Base-by-base conservation (phyloP, 208 protist species). In the Strigomonas culicis region DNA sequence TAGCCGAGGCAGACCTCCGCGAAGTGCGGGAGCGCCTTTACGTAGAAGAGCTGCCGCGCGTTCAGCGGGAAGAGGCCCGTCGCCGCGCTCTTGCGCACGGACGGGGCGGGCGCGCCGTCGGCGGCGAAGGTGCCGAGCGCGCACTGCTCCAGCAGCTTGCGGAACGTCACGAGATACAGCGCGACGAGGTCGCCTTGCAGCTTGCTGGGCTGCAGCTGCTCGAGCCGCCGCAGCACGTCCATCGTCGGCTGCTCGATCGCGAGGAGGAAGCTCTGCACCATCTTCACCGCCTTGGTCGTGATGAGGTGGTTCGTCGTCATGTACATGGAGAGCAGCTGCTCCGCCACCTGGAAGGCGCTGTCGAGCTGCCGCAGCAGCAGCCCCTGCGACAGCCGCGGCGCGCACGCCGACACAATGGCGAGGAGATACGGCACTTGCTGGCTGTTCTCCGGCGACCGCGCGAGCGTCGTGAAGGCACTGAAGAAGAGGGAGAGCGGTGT, bases 401-500 rank as follows among this genome's bases (percentile, higher is more conserved):
- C 71, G 36, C 89, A 95, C 19, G 82, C 86, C 4, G 80, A 77
- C 39, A 88, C 60, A 41, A 95, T 92, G 31, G 86, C 73, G 21
- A 95, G 77, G 41, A 95, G 67, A 64, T 95, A 95, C 4, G 89
- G 84, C 41, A 88, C 68, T 41, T 94, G 84, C 25, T 85, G 77
- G 63, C 80, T 83, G 28, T 19, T 39, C n/a, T 95, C 86, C 1
- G 80, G 71, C 11, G 78, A 63, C 53, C 74, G 77, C 17, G 79
- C 76, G 2, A 88, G 66, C 0, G 89, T 84, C 0, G 86, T 90
- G 55, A 70, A 85, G 52, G 89, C 81, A 17, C 72, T 81, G 77
- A 95, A 90, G 73, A 91, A 92, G 44, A 95, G 74, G 11, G 89
- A 82, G 2, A 92, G 79, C 4, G 89, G 86, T 32, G 70, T 83